A percentile compares a stretch with the other conserved stretches of the same genome.
Evolutionary conservation across 441 rosid species (phyloP).

Genomic region (Codiaeum variegatum): DNA sequence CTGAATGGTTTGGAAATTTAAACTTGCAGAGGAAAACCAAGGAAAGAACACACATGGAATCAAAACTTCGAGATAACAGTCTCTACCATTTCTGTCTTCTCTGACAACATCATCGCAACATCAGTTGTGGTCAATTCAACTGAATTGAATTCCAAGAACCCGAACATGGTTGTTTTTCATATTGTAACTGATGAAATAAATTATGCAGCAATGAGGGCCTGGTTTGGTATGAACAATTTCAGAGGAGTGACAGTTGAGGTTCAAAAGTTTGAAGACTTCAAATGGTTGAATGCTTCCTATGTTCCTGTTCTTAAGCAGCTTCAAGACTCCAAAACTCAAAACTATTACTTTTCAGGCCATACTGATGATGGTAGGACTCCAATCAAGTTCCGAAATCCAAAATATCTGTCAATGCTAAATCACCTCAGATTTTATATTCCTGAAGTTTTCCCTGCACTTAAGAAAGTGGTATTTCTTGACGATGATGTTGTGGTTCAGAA

Average conservation of each 20-base stretch:
- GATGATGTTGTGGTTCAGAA: constrained; percentile 89
- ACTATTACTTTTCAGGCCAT: constrained; percentile 88
- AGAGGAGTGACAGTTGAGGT: constrained; percentile 84
- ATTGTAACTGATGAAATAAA: constrained; percentile 91
- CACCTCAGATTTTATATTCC: constrained; percentile 87
- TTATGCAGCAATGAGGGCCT: constrained; percentile 83
- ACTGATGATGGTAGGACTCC: constrained; percentile 71
- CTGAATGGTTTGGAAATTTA: constrained; percentile 72
- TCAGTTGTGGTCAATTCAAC: constrained; percentile 83
- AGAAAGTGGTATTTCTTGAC: constrained; percentile 81
- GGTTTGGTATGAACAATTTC: constrained; percentile 72
- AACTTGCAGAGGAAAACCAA: constrained; percentile 41
- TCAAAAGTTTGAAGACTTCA: constrained; percentile 89
- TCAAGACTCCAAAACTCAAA: constrained; percentile 91
- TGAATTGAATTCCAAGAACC: constrained; percentile 53
- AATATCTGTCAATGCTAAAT: constrained; percentile 75
- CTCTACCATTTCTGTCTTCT: constrained; percentile 73
- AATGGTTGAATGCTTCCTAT: constrained; percentile 94
- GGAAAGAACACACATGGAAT: constrained; percentile 38
- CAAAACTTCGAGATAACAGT: constrained; percentile 52
- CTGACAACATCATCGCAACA: constrained; percentile 80
- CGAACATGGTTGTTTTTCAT: constrained; percentile 76
- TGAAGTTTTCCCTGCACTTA: constrained; percentile 73
- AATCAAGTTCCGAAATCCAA: constrained; percentile 83
- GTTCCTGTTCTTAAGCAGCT: constrained; percentile 97